Conservation (phyloP, 2,329 filamentous ascomycete genomes). For the Colletotrichum nymphaeae region DNA sequence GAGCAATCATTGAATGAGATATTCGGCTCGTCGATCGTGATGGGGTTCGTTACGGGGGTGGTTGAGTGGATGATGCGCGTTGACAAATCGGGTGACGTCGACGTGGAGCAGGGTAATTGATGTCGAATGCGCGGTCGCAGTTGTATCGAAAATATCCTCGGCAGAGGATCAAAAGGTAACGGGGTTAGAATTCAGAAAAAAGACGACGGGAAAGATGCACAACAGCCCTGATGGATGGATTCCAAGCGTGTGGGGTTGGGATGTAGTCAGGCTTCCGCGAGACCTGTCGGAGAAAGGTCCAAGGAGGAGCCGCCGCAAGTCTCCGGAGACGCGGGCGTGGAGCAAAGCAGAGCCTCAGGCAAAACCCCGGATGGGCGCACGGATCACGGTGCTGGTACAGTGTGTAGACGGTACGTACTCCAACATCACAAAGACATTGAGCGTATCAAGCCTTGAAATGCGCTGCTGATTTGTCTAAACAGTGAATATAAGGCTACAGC, state of each 20-base stretch:
- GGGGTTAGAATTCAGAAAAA: background rate
- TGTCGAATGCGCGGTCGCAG: background rate
- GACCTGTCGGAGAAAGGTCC: conserved; percentile 18
- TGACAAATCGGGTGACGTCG: conserved; percentile 33
- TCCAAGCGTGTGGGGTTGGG: conserved; percentile 33
- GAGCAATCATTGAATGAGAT: conserved; percentile 21
- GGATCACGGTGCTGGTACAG: background rate
- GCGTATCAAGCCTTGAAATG: background rate
- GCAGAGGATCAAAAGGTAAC: background rate
- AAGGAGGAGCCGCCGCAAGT: conserved; percentile 31
- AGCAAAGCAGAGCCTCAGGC: conserved; percentile 30
- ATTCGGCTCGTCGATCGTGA: conserved; percentile 21
- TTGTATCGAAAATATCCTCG: background rate
- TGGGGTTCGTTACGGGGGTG: background rate
- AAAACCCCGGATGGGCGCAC: conserved; percentile 22
- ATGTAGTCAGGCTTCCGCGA: conserved; percentile 35
- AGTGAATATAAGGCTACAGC: no score
- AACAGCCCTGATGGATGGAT: conserved; percentile 22
- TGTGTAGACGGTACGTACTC: background rate
- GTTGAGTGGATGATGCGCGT: conserved; percentile 26
- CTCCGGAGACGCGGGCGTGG: conserved; percentile 31
- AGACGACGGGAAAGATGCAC: conserved; percentile 19
- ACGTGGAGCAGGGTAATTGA: conserved; percentile 16
- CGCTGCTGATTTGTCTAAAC: no score
- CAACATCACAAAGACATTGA: background rate